Base-by-base conservation (phyloP, 345 rosid species). In the Litchi chinensis region DNA sequence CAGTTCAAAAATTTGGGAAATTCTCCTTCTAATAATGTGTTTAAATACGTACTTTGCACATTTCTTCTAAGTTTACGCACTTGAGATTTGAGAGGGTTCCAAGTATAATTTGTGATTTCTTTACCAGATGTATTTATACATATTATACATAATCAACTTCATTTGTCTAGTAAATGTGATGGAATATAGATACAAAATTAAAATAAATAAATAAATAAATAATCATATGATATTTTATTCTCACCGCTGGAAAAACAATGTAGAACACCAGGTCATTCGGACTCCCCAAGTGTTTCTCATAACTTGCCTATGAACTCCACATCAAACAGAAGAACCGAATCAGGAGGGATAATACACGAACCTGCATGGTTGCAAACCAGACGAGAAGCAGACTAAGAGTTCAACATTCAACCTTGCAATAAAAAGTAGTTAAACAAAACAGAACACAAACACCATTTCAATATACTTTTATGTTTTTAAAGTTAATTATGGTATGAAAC, bases 311-410 rank as follows among this genome's bases (percentile, higher is more conserved):
- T 77, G 84, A 86, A 91, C 86, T 95, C 98, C 71, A 92, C 92
- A 66, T 93, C 95, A 68, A 95, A 92, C 66, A 92, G 62, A 76
- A 93, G 98, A 76, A 93, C 90, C 12, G 96, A 91, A 82, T 87
- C 88, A 1, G 98, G 98, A 66, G 99, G 99, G 78, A 91, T 93
- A 28, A 93, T 83, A 66, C 98, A 93, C 21, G 99, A 93, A 60
- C 99, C 98, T 95, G 88, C 88, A 75, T 28, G 22, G 19, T 10
- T 5, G 18, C 18, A 41, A 59, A 40, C 52, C 48, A 41, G 16
- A 68, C 26, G 70, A 66, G 70, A 32, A 2, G 41, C 44, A 65
- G 2, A 16, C 28, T 40, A 68, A 68, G 71, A 21, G 22, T 22
- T 66, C 19, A 68, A 43, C 21, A 66, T 54, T 15, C 59, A 15